Base-by-base conservation (phyloP, 495 filamentous ascomycete genomes). In the Tuber calosporum region DNA sequence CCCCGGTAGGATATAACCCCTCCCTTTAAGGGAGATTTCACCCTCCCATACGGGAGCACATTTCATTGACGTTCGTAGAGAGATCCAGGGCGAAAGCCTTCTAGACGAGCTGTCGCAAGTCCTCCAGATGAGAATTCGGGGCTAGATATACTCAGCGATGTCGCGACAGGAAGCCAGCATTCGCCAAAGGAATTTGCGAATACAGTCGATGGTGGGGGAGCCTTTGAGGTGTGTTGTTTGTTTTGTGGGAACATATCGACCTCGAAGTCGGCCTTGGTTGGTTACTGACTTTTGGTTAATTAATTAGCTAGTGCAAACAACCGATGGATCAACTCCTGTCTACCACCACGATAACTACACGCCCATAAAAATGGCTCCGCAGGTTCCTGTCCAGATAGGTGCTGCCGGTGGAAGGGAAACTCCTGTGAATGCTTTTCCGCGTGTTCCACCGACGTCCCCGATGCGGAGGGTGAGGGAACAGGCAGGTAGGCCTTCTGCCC, bases 41-140 rank as follows among this genome's bases (percentile, higher is more conserved):
- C 30, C 53, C 26, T 17, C 26, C 4, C 26, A 2, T 34, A 34
- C 53, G 26, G 30, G 53, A 34, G 26, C 53, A 26, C 26, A 62
- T 62, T 62, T 62, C 26, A 19, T 62, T 62, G 53, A 62, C 53
- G 53, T 62, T 34, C 26, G 53, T 62, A 62, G 53, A 62, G 53
- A 62, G 53, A 62, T 62, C 53, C 53, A 62, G 53, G 26, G 53
- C 53, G 53, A 62, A 62, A 17, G 53, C 11, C 53, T 62, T 62
- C 53, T 7, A 34, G 53, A 62, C 53, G 53, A 34, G 53, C 53
- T 34, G 13, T 7, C 30, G 13, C 13, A 13, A 62, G 53, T 19
- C 53, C 53, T 6, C 13, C 26, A 34, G 53, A 62, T 62, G 13
- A 34, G 13, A 62, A 62, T 34, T 62, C 53, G 13, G 53, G 53